Evolutionary conservation across 225 moss, liverwort and hornwort genomes (phyloP), one percentile per base, ranked within the genome.

Genomic region (Antitrichia curtipendula): DNA sequence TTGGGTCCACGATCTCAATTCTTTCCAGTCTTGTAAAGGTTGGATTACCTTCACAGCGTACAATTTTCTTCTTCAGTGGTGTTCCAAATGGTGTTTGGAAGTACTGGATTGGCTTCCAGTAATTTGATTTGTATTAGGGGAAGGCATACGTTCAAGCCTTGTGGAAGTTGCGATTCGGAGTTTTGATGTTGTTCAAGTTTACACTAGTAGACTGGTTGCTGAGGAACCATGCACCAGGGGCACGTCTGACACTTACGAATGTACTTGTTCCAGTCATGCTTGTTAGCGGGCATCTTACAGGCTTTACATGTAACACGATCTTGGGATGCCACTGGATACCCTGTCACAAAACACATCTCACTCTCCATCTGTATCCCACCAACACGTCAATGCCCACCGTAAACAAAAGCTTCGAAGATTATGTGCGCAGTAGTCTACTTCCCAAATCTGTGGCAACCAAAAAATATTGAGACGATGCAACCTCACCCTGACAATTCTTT

Each of bases 151-250:
- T 45, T 82, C 31, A 47, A 88, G 34, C 49, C 31, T 88, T 63
- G 45, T 29, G 34, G 56, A 65, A 53, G 74, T 80, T 68, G 77
- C 56, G 77, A 62, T 84, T 45, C 21, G 15, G 56, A 84, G 41
- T 43, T 56, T 64, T 63, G 45, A 27, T 32, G 66, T 56, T 84
- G 53, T 38, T 75, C 45, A 52, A 78, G 36, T n/a, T 40, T 76
- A 59, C n/a, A 34, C 79, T 91, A 93, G 79, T 93, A 93, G 38
- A 91, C 82, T 52, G 91, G 91, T 91, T 93, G 93, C 90, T 94
- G 94, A 78, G 92, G 90, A 57, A 94, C 92, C 88, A 84, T 89
- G 85, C 98, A 99, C 98, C 97, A 99, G 17, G 98, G 97, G 90
- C 97, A 99, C 34, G 82, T 91, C 58, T 94, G 93, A 80, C 92